These are phyloP conservation scores for Dactylorhiza incarnata DNA, from an alignment of 106 monocot species.

Conservation along the genomic window DNA sequence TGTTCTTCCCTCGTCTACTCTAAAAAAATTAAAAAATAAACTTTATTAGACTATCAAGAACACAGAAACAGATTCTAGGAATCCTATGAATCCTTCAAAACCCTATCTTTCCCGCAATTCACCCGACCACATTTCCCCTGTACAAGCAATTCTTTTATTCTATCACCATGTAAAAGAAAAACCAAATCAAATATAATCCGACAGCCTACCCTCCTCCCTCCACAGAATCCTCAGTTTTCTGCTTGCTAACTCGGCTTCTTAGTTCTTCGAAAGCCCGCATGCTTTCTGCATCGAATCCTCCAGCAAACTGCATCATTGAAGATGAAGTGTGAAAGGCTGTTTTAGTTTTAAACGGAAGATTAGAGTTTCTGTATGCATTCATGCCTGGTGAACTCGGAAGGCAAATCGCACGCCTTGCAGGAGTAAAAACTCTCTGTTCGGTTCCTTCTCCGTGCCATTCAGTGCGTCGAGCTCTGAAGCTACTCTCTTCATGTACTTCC, in stretches of 20 bases:
- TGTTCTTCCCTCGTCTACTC: too few species aligned
- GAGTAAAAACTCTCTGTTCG: constrained; percentile 83
- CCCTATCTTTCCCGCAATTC: background rate
- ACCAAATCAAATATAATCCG: too few species aligned
- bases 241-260: constrained; percentile 54
- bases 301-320: constrained; percentile 56
- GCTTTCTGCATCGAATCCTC: constrained; percentile 84
- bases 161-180: background rate
- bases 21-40: too few species aligned
- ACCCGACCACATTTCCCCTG: background rate
- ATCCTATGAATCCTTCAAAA: background rate
- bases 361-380: background rate
- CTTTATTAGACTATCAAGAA: background rate
- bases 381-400: constrained; percentile 93
- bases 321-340: background rate
- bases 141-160: background rate
- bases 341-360: background rate
- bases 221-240: constrained; percentile 7
- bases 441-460: constrained; percentile 65
- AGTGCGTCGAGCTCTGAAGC: constrained; percentile 74
- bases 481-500: constrained; percentile 94
- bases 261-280: constrained; percentile 91
- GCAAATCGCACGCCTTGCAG: constrained; percentile 95
- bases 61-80: background rate
- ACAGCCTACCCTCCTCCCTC: background rate